Percentiles rank a stretch among this genome's conserved stretches.
Conservation (phyloP, 2,329 filamentous ascomycete genomes). For the Alternaria sp. region DNA sequence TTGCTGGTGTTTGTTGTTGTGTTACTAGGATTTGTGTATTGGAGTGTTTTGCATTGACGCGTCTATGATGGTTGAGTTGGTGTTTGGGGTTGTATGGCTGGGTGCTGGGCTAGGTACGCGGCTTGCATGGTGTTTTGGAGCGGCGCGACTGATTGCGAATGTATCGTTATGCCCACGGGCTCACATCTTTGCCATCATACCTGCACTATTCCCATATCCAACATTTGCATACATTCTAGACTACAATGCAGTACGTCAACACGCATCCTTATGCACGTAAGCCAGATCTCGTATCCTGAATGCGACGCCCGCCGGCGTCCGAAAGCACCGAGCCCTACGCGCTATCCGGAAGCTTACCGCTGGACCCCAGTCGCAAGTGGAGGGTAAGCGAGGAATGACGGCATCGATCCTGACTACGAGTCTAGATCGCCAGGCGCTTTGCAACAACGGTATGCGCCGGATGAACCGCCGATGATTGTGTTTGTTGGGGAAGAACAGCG, state of each 20-base stretch:
- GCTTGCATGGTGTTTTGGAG: constrained; percentile 7
- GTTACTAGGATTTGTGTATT: constrained; percentile 8
- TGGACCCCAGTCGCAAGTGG: not conserved
- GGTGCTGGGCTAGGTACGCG: not conserved
- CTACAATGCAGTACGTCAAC: not conserved
- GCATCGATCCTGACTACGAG: constrained; percentile 33
- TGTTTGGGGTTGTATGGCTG: not conserved
- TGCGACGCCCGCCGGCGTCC: constrained; percentile 1
- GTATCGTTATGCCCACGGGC: not conserved
- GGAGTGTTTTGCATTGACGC: not conserved
- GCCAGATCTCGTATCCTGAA: not conserved
- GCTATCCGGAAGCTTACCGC: not conserved
- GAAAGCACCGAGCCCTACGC: not conserved
- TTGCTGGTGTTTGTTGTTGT: not conserved
- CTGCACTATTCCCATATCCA: not conserved
- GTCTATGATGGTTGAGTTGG: not conserved
- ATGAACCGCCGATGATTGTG: not conserved
- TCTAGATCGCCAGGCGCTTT: constrained; percentile 27
- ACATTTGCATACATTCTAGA: not conserved
- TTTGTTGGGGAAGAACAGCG: not conserved
- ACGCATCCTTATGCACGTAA: constrained; percentile 1
- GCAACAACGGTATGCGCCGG: constrained; percentile 7
- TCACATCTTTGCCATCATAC: not conserved
- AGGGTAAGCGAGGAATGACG: constrained; percentile 27
- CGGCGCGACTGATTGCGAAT: not conserved